Base-by-base conservation (phyloP, 2,329 filamentous ascomycete genomes). In the Trichoderma simmonsii region DNA sequence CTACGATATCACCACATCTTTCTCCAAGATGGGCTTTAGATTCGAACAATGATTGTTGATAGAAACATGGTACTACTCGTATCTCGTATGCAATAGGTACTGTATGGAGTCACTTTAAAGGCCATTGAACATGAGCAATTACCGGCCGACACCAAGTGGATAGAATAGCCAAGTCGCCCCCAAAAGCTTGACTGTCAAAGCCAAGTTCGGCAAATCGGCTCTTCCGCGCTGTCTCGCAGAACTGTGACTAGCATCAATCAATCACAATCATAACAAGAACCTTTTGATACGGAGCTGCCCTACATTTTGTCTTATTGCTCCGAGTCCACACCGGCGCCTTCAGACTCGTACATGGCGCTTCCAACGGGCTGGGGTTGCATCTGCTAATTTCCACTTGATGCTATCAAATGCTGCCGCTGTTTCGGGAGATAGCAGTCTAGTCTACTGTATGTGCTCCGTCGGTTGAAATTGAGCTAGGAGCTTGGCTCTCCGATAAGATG, bases 401-500 rank as follows among this genome's bases (percentile, higher is more conserved):
- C 18, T 9, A 30, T 57, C 61, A 11, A 48, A 67, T 54, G 32
- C 54, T 14, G 64, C 63, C 43, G n/a, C 32, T 56, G 32, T 59
- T 51, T 68, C 51, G 54, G 65, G 24, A 30, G 26, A 39, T 21
- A 6, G 15, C 14, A 36, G 34, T 7, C 34, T 36, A 36, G 34
- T 15, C 34, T 36, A 18, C 15, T 43, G 15, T 14, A 12, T 36
- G 51, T 59, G 24, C 26, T 21, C 39, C 39, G 18, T 15, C 11
- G 12, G 26, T 14, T 32, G 18, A 59, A 43, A 54, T 32, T 39
- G 54, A 63, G 28, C 32, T 34, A 71, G 39, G 18, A 60, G 61
- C 70, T 71, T 67, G 70, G 63, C 56, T 59, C 28, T 65, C 62
- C 51, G 69, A 71, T 71, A 71, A 71, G 69, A 48, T 51, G 62